A percentile compares a stretch with the other conserved stretches of the same genome.
Conservation (phyloP, 805 yeast species). For the Yarrowia deformans region DNA sequence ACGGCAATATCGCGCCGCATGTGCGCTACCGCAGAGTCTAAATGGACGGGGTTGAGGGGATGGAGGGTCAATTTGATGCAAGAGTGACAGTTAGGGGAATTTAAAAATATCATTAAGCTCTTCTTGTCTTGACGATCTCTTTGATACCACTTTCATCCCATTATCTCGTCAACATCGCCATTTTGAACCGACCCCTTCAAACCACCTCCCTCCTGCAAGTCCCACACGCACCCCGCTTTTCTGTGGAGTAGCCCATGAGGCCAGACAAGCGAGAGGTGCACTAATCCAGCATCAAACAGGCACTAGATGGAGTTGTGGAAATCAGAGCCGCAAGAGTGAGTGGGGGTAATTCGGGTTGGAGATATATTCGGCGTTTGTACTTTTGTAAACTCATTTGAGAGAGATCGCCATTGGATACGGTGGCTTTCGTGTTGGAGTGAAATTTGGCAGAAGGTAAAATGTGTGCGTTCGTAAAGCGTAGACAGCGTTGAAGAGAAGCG, state of each 20-base stretch:
- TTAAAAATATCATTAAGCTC: neutral
- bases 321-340: constrained; percentile 10
- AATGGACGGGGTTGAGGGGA: too few relatives aligned
- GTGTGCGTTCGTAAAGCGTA: too few relatives aligned
- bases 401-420: too few relatives aligned
- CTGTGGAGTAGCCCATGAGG: constrained; percentile 30
- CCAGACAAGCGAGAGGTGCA: neutral
- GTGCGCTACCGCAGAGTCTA: constrained; percentile 11
- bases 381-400: too few relatives aligned
- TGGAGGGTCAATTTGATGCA: too few relatives aligned
- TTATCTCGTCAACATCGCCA: neutral
- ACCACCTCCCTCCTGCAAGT: constrained; percentile 12
- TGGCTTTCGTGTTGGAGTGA: too few relatives aligned
- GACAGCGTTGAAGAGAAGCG: too few relatives aligned
- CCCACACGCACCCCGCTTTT: constrained; percentile 32
- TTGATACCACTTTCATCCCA: neutral
- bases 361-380: too few relatives aligned
- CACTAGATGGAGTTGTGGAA: neutral
- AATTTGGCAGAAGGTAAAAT: too few relatives aligned
- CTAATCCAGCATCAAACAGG: neutral
- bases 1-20: constrained; percentile 29
- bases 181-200: neutral
- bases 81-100: too few relatives aligned
- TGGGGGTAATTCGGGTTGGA: too few relatives aligned
- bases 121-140: neutral